Evolutionary conservation across 179 eudicot species (phyloP).

Genomic region (Silene coronaria): DNA sequence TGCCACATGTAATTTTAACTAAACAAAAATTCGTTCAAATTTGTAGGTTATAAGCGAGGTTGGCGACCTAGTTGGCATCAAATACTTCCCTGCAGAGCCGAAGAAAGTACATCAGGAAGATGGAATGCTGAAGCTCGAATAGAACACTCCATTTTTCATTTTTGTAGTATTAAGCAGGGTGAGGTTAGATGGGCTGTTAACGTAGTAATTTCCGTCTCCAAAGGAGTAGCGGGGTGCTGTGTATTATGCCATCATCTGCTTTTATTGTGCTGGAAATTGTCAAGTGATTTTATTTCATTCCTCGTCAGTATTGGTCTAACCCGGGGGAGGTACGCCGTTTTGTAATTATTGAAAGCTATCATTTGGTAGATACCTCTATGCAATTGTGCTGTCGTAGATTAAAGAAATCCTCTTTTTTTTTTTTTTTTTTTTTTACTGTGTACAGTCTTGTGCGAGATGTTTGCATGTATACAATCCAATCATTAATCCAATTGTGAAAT

Average conservation of each 20-base stretch:
- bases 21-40: not conserved
- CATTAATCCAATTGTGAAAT: not conserved
- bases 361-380: not conserved
- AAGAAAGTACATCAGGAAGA: slow-evolving; percentile 60
- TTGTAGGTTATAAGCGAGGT: slow-evolving; percentile 70
- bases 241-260: not conserved
- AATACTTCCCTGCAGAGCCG: slow-evolving; percentile 97
- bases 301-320: not conserved
- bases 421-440: not conserved
- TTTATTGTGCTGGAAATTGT: slow-evolving; percentile 6
- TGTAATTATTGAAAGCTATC: slow-evolving; percentile 8
- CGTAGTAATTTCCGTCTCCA: slow-evolving; percentile 15
- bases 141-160: not conserved
- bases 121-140: slow-evolving; percentile 50
- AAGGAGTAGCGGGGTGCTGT: slow-evolving; percentile 9
- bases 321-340: slow-evolving; percentile 1
- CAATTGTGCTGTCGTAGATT: not conserved
- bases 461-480: not conserved
- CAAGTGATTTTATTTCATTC: not conserved
- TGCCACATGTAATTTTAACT: not conserved
- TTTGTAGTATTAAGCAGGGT: slow-evolving; percentile 9
- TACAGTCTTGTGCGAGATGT: not conserved
- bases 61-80: slow-evolving; percentile 87
- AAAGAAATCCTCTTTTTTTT: not conserved
- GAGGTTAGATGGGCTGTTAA: slow-evolving; percentile 21